phyloP scores from a whole-genome alignment of 768 basidiomycete species.

The Krasilnikovozyma curviuscula region DNA sequence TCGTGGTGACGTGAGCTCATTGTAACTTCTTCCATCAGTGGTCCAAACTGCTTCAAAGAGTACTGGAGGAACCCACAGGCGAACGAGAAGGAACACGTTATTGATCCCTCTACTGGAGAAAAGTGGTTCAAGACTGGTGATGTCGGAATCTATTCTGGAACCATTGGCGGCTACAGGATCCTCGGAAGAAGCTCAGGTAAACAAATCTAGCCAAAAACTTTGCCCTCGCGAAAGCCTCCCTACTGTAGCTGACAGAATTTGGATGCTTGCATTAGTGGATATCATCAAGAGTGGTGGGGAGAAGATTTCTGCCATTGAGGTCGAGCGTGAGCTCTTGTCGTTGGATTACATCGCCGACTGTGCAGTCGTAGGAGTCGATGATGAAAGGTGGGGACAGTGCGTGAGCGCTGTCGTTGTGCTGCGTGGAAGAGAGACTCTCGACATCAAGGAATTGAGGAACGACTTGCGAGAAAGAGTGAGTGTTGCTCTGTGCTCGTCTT shows the following conservation, averaged over 20 bases:
- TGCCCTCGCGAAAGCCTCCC: too few species aligned
- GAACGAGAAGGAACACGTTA: conserved; percentile 19
- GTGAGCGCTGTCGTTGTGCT: conserved; percentile 14
- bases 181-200: conserved; percentile 17
- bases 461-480: conserved; percentile 2
- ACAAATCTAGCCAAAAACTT: too few species aligned
- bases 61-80: conserved; percentile 17
- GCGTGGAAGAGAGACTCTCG: not conserved
- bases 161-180: conserved; percentile 15
- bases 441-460: conserved; percentile 13
- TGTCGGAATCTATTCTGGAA: conserved; percentile 16
- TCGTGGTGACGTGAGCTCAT: not conserved
- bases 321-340: conserved; percentile 19
- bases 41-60: not conserved
- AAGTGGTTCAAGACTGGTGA: conserved; percentile 24
- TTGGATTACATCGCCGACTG: conserved; percentile 17
- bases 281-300: conserved; percentile 23
- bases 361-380: conserved; percentile 20
- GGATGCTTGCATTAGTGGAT: too few species aligned
- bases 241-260: too few species aligned
- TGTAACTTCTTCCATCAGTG: not conserved
- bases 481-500: not conserved
- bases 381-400: conserved; percentile 21
- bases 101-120: conserved; percentile 8
- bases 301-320: conserved; percentile 21